Evolutionary conservation across 768 basidiomycete genomes (phyloP), one percentile per base, ranked within the genome.

Genomic region (Leccinum disarticulatum): DNA sequence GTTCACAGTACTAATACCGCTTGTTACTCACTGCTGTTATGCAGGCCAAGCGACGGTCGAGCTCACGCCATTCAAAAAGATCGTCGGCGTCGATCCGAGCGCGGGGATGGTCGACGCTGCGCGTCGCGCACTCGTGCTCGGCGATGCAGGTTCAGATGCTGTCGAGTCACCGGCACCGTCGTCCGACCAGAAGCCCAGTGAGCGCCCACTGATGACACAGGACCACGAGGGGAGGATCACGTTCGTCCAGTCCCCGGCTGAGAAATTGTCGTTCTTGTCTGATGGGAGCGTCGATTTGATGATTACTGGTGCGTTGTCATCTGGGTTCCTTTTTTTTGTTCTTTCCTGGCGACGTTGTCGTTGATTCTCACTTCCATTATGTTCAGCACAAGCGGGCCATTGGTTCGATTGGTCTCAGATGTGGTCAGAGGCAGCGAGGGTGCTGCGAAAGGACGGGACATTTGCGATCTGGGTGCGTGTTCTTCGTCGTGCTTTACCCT

Each of bases 321-420:
- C 7, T 41, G 17, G n/a, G 17, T 10, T 41, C 7, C 41, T n/a
- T n/a, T 56, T 1, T 79, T 79, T n/a, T 62, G 89, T 10, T 70
- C 79, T 47, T n/a, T 43, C 15, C 27, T 36, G 17, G 41, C 8
- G 10, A 43, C 10, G 10, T 43, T 43, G 78, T 81, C 46, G 85
- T 90, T 2, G 92, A 93, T 69, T 68, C 9, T 51, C 10, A 31
- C 28, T 49, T 25, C n/a, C 22, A 27, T 14, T 30, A 33, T 31
- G 10, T n/a, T 14, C 31, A 90, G 91, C 88, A 1, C 92, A 92
- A 71, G 82, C 91, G 0, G 86, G 84, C 1, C 92, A 94, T 67
- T 93, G 91, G 91, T 93, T 93, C 66, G 80, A 93, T 64, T 90
- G 86, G 82, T 68, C 73, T 3, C 81, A 79, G 60, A 78, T 88